Evolutionary conservation across 371 early-diverging fungal genomes (phyloP).

Genomic region (Mortierella sp.): DNA sequence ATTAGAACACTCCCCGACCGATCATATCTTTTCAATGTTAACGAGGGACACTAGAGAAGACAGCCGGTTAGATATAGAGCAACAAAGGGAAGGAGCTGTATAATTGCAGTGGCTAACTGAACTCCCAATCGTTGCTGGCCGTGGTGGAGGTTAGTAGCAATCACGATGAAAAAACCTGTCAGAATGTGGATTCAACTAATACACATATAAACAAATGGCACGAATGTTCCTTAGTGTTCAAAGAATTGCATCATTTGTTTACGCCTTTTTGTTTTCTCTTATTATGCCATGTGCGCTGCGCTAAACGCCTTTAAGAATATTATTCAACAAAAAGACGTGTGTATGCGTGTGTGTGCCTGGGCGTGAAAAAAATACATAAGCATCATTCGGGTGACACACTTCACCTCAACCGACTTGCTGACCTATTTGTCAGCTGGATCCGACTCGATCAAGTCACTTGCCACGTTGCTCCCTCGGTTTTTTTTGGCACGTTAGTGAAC

Average conservation of each 20-base stretch:
- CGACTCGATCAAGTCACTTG: no score
- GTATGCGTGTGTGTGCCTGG: background rate
- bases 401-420: no score
- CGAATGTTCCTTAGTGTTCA: background rate
- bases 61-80: no score
- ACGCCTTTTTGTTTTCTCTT: no score
- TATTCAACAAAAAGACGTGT: background rate
- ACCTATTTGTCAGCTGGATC: no score
- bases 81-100: background rate
- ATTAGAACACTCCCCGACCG: background rate
- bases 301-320: constrained; percentile 13
- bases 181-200: no score
- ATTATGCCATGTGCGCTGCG: constrained; percentile 11
- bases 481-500: no score
- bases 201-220: no score
- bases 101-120: background rate
- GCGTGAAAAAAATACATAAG: background rate
- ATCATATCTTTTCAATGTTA: background rate
- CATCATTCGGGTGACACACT: background rate
- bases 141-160: no score
- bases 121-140: no score
- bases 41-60: background rate
- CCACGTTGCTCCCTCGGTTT: no score
- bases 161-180: no score
- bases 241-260: constrained; percentile 4